Base-by-base conservation (phyloP, 1,284 basidiomycete genomes). In the Veloboletus limbatus region DNA sequence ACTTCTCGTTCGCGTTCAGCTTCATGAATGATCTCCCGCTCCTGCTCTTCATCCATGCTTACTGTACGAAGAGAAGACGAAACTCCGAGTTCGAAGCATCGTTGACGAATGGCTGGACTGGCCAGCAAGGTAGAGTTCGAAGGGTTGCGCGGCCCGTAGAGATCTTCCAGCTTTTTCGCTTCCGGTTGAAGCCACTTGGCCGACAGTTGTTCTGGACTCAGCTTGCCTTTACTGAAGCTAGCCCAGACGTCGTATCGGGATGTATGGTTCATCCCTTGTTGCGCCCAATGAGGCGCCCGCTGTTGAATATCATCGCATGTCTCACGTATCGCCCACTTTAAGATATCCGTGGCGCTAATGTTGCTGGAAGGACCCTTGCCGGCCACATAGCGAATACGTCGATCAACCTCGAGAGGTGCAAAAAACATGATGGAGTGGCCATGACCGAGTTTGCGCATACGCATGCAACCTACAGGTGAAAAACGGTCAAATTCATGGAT, bases 341-440 rank as follows among this genome's bases (percentile, higher is more conserved):
- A 41, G 25, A 79, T 61, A 35, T 78, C 70, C 9, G 51, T 39
- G 13, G 59, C 55, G 24, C 53, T 21, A 8, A 72, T 43, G 17
- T 7, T 18, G 10, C 36, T 34, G 8, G 16, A 17, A 2, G 34
- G 9, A 3, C 0, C 10, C 14, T 62, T 58, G 0, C 36, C 41
- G 14, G 47, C 53, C 8, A 58, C 48, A 5, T 45, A 46, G 8
- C 73, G 70, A 25, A 79, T 78, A 1, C 48, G 47, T 16, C 53
- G 55, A 40, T 76, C 74, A 6, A 78, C 63, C 21, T 79, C 76
- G 1, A 58, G 56, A 14, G 78, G 73, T 8, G 74, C 76, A 26
- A 74, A 71, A 54, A 80, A 80, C 54, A 74, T 62, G 18, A 79
- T 59, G 0, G 72, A 72, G 38, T 79, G 78, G 0, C 73, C 74